Percentiles rank a stretch among this genome's conserved stretches.
These are phyloP conservation scores for Heliocybe sulcata DNA, from an alignment of 1,284 basidiomycete species.

Conservation along the genomic window DNA sequence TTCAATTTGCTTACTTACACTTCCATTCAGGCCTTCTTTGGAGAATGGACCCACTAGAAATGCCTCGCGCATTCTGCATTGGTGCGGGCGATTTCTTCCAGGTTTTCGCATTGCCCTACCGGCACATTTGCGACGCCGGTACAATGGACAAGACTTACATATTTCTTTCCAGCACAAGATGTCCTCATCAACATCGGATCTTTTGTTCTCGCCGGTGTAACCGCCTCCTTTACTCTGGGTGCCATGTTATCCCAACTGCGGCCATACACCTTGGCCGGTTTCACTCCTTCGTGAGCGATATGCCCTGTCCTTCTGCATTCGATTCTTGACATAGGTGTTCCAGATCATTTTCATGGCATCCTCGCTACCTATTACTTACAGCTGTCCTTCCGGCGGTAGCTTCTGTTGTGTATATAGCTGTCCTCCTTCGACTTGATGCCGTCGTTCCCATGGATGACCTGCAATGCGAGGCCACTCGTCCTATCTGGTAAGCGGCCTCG, in stretches of 20 bases:
- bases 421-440: constrained; percentile 36
- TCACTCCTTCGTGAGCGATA: constrained; percentile 23
- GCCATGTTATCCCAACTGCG: constrained; percentile 39
- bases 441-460: constrained; percentile 40
- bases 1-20: not conserved
- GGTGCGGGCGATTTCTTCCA: constrained; percentile 25
- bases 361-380: constrained; percentile 31
- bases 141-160: not conserved
- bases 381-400: constrained; percentile 40
- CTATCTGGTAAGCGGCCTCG: constrained; percentile 38
- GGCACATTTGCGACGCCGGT: not conserved
- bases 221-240: constrained; percentile 40
- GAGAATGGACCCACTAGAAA: constrained; percentile 48
- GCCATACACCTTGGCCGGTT: constrained; percentile 30
- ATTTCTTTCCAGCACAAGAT: constrained; percentile 34
- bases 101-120: not conserved
- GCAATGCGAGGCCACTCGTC: constrained; percentile 45
- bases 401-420: constrained; percentile 31
- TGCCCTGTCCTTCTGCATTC: constrained; percentile 5
- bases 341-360: constrained; percentile 31
- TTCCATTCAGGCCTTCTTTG: constrained; percentile 46
- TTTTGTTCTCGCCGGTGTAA: constrained; percentile 43
- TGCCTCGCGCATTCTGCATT: constrained; percentile 51
- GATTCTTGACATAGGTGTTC: constrained; percentile 10
- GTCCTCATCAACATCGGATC: constrained; percentile 36